Percentiles rank a stretch among this genome's conserved stretches.
These are phyloP conservation scores for Glonium stellatum DNA, from an alignment of 495 filamentous ascomycete species.

Conservation along the genomic window DNA sequence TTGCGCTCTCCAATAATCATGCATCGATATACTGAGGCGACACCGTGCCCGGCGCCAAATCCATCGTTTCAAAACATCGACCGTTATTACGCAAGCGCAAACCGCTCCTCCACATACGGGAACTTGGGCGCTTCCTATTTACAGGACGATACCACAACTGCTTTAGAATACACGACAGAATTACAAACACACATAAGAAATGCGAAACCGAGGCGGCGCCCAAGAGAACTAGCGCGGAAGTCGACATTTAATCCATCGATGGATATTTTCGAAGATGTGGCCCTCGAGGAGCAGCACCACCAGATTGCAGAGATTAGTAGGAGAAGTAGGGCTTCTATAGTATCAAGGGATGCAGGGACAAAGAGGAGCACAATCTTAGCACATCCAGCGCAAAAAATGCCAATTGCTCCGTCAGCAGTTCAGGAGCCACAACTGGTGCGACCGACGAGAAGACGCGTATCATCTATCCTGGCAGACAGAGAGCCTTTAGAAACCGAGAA, in stretches of 20 bases:
- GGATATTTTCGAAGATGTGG: constrained; percentile 28
- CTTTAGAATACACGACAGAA: constrained; percentile 28
- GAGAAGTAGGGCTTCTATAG: constrained; percentile 10
- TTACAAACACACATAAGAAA: constrained; percentile 12
- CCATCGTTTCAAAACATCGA: constrained; percentile 19
- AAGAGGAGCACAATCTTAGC: constrained; percentile 20
- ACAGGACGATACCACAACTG: constrained; percentile 16
- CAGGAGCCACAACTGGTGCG: constrained; percentile 9
- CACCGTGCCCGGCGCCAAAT: constrained; percentile 24
- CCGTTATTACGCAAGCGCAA: constrained; percentile 17
- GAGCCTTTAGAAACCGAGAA: constrained; percentile 7
- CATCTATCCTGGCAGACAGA: constrained; percentile 18
- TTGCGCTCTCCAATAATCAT: constrained; percentile 3
- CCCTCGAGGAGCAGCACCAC: constrained; percentile 22
- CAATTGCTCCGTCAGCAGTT: constrained; percentile 10
- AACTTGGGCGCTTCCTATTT: constrained; percentile 5
- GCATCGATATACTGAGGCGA: constrained; percentile 21
- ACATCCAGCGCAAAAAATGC: constrained; percentile 23
- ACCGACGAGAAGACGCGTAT: constrained; percentile 24
- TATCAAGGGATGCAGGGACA: not conserved
- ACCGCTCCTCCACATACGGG: constrained; percentile 20
- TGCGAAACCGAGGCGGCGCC: constrained; percentile 25
- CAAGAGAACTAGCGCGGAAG: constrained; percentile 6
- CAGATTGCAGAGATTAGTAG: constrained; percentile 7
- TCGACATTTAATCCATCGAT: constrained; percentile 17